phyloP scores from a whole-genome alignment of 2,329 filamentous ascomycete species.

The Aspergillus pseudonomiae region DNA sequence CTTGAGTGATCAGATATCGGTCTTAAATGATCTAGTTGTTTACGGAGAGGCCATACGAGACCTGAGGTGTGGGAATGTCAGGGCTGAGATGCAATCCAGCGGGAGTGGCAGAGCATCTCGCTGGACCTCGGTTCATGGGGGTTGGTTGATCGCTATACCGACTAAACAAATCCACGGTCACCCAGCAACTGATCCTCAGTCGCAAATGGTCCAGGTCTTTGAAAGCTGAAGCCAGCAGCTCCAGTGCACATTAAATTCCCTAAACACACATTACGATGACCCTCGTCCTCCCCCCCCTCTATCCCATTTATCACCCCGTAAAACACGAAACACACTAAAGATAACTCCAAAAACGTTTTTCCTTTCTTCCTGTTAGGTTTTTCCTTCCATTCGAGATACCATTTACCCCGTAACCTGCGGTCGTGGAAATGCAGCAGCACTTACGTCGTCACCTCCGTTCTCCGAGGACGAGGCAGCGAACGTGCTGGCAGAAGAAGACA shows the following conservation, averaged over 20 bases:
- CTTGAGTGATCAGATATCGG: not conserved
- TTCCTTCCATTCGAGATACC: not conserved
- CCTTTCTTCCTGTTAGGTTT: not conserved
- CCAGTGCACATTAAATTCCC: constrained; percentile 8
- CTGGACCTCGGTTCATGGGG: constrained; percentile 3
- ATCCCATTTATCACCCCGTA: constrained; percentile 7
- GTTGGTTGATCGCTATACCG: not conserved
- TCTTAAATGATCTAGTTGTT: not conserved
- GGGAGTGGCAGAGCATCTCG: not conserved
- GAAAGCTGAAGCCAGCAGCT: constrained; percentile 3
- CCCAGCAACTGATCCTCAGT: too few species aligned
- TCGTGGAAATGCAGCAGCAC: not conserved
- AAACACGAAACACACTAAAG: not conserved
- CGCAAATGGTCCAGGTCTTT: not conserved
- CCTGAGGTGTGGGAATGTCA: not conserved
- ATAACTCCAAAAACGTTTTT: not conserved
- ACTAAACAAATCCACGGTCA: too few species aligned
- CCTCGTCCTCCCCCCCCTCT: not conserved
- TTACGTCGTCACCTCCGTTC: not conserved
- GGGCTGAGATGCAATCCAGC: not conserved
- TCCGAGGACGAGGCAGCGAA: not conserved
- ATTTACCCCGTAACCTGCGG: not conserved
- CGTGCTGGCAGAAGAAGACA: constrained; percentile 20
- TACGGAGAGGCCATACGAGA: not conserved
- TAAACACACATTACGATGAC: constrained; percentile 14